These are phyloP conservation scores for Lecanicillium sp. DNA, from an alignment of 2,329 filamentous ascomycete species.

Conservation along the genomic window DNA sequence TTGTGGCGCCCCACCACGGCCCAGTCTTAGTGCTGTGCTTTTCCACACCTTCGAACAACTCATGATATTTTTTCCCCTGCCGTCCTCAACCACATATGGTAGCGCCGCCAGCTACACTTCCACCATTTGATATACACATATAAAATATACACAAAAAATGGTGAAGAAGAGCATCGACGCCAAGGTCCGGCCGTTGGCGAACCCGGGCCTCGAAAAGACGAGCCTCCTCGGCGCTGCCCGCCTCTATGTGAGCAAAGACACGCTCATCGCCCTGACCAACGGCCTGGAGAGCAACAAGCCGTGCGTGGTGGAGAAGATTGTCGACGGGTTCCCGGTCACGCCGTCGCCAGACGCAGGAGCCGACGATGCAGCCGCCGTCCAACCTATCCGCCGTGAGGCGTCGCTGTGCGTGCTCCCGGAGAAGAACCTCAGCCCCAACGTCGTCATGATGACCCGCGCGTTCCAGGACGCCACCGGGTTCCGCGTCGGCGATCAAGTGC, in stretches of 20 bases:
- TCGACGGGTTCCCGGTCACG: conserved; percentile 16
- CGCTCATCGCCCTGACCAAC: conserved; percentile 39
- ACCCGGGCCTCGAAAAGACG: conserved; percentile 35
- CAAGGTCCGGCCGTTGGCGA: conserved; percentile 38
- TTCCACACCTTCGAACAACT: background rate
- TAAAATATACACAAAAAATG: too few relatives aligned
- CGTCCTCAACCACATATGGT: background rate
- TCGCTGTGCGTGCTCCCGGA: conserved; percentile 45
- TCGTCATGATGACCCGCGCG: conserved; percentile 66
- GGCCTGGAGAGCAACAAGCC: conserved; percentile 36
- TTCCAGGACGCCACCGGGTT: conserved; percentile 69
- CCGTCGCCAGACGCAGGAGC: conserved; percentile 16
- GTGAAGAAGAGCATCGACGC: conserved; percentile 31
- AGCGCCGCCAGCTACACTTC: background rate
- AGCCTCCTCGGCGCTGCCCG: conserved; percentile 39
- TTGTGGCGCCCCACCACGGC: background rate
- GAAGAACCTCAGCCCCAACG: conserved; percentile 59
- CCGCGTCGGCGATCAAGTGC: conserved; percentile 60
- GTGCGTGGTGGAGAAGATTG: conserved; percentile 34
- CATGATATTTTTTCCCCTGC: background rate
- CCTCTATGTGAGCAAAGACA: conserved; percentile 43
- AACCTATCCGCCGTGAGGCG: conserved; percentile 34
- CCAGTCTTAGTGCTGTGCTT: background rate
- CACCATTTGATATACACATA: too few relatives aligned
- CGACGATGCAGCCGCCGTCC: background rate